phyloP scores from a whole-genome alignment of 164 flowering plant genomes.

The Magnolia sinica region DNA sequence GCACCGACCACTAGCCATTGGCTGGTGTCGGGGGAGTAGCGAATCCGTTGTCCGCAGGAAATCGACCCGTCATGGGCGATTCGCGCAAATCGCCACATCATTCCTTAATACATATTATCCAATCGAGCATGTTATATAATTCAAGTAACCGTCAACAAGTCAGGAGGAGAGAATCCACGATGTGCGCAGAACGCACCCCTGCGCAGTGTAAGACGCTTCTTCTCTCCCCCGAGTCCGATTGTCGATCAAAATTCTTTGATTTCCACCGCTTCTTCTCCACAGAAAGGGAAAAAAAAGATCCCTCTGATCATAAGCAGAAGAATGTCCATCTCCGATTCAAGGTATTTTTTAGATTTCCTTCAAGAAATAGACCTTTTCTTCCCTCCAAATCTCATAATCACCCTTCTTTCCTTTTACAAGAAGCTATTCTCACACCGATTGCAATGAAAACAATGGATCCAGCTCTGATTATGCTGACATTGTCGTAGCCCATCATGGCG shows the following conservation, averaged over 20 bases:
- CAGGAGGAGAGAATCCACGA: too few species aligned
- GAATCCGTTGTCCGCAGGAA: too few species aligned
- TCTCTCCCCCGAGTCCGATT: background rate
- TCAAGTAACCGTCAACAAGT: too few species aligned
- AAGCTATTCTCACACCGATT: background rate
- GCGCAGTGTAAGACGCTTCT: background rate
- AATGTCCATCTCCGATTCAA: background rate
- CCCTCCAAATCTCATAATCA: background rate
- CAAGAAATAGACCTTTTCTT: background rate
- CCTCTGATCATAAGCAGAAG: background rate
- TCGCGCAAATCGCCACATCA: too few species aligned
- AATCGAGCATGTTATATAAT: too few species aligned
- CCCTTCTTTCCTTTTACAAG: background rate
- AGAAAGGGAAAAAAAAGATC: too few species aligned
- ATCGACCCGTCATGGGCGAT: too few species aligned
- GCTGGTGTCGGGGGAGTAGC: too few species aligned
- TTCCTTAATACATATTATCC: too few species aligned
- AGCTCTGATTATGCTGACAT: constrained; percentile 54
- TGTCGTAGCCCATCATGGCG: constrained; percentile 84
- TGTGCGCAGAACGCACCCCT: too few species aligned
- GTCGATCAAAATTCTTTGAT: background rate
- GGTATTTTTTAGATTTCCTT: background rate
- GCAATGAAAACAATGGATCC: constrained; percentile 5
- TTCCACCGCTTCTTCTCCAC: too few species aligned
- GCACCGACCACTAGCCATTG: too few species aligned